Evolutionary conservation across 176 grass and related monocot species (phyloP), one percentile per base, ranked within the genome.

Genomic region (Avena atlantica): DNA sequence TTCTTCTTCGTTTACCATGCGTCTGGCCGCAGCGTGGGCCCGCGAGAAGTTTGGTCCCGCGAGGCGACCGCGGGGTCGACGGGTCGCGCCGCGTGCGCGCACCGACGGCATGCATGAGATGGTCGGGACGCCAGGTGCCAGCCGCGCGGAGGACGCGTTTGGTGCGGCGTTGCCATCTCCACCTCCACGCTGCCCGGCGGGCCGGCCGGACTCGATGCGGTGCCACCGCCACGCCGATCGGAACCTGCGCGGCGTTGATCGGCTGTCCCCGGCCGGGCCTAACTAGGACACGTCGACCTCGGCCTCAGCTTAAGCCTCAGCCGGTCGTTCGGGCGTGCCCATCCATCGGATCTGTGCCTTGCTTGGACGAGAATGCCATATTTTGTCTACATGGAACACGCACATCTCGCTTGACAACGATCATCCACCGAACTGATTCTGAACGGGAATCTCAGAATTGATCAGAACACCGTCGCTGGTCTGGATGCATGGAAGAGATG

Each of bases 161-260:
- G 81, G 51, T 72, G 67, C 24, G 40, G 78, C 67, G 78, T 74
- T 52, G 44, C 40, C 51, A 25, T 85, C 20, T 16, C 73, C 78
- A 9, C 48, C 19, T 31, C 31, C 0, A 63, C 23, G 44, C 52
- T 16, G 59, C 34, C 11, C 11, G 45, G 45, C 45, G 2, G 9
- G 40, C 40, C 20, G 9, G 6, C 40, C 20, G 23, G 14, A 24
- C 53, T 27, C 3, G 37, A 36, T 2, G 71, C 16, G 53, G 53
- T 56, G 53, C 53, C 40, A 1, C 40, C 1, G 5, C 56, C 45
- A 34, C 29, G 65, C 29, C 27, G 14, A 14, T 40, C 8, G 4
- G 15, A 77, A 64, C 11, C 56, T 48, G 42, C 65, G 40, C 6
- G 40, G 40, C 40, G 40, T 42, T 42, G 40, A 42, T 42, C 40